Base-by-base conservation (phyloP, 371 early-diverging fungal species). In the Dinochytrium kinnereticum region DNA sequence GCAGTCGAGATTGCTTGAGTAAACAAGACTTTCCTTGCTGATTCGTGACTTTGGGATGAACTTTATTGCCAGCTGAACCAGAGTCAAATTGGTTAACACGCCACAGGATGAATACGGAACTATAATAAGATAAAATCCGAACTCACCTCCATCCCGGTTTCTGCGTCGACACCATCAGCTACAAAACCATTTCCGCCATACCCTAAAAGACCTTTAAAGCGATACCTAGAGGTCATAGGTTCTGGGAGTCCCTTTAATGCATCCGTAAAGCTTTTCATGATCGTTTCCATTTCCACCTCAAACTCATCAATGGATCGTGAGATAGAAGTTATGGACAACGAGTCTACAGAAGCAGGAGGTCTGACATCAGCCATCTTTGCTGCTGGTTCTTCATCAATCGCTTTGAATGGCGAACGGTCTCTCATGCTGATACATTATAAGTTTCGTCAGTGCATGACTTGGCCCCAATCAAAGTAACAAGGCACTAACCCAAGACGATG, bases 121-220 rank as follows among this genome's bases (percentile, higher is more conserved):
- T 33, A 7, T 15, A 28, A 7, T 28, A 64, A 49, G 44, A 26
- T 40, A 17, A 40, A 19, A 38, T 38, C 15, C 64, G 13, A 2
- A 40, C n/a, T 44, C n/a, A 61, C 64, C 64, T 36, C 33, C 34
- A 34, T 34, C 34, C 38, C 64, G 7, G 36, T 61, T 38, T 31
- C 64, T 19, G 2, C 31, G 37, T 59, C 38, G 17, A 66, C 44
- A 40, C 28, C 37, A 28, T 64, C 78, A 17, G 75, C 75, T 7
- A 78, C 69, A 51, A 74, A 78, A 10, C 74, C 78, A 55, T 78
- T 78, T 0, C 78, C 78, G 24, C 78, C 78, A 57, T 76, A 76
- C 13, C 76, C 76, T 30, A 76, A 28, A 0, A 76, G 50, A 0
- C 72, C 76, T 1, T 38, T 51, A 40, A 76, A 76, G 0, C 64